Percentiles rank a stretch among this genome's conserved stretches.
phyloP scores from a whole-genome alignment of 768 basidiomycete genomes.

The Serpula lacrymans region DNA sequence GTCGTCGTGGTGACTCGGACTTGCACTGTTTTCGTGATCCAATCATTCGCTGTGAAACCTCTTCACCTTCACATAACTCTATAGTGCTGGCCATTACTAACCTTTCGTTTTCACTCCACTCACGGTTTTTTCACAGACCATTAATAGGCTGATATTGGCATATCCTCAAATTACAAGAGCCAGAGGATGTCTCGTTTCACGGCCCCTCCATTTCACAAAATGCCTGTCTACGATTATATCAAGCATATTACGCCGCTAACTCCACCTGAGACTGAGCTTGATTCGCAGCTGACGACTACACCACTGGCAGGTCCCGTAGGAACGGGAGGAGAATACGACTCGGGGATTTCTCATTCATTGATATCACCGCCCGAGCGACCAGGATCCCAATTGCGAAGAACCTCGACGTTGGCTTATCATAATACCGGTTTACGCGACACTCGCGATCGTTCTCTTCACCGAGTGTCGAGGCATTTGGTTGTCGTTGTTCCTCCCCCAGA shows the following conservation, averaged over 20 bases:
- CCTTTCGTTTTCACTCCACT: neutral
- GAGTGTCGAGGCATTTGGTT: conserved; percentile 51
- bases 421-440: conserved; percentile 42
- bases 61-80: too few relatives aligned
- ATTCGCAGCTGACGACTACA: too few relatives aligned
- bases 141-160: neutral
- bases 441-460: conserved; percentile 37
- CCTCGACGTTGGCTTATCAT: conserved; percentile 55
- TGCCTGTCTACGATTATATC: conserved; percentile 33
- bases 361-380: conserved; percentile 8
- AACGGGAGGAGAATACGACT: too few relatives aligned
- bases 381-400: conserved; percentile 35
- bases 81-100: too few relatives aligned
- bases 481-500: conserved; percentile 64
- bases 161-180: neutral
- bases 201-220: conserved; percentile 40
- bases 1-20: too few relatives aligned
- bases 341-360: conserved; percentile 1
- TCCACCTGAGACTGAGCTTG: conserved; percentile 38
- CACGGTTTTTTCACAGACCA: conserved; percentile 1
- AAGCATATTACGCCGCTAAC: conserved; percentile 29
- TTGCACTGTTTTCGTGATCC: too few relatives aligned
- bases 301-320: too few relatives aligned
- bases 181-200: conserved; percentile 41
- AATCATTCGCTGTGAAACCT: too few relatives aligned